These are phyloP conservation scores for Psophocarpus tetragonolobus DNA, from an alignment of 306 rosid species.

Conservation along the genomic window DNA sequence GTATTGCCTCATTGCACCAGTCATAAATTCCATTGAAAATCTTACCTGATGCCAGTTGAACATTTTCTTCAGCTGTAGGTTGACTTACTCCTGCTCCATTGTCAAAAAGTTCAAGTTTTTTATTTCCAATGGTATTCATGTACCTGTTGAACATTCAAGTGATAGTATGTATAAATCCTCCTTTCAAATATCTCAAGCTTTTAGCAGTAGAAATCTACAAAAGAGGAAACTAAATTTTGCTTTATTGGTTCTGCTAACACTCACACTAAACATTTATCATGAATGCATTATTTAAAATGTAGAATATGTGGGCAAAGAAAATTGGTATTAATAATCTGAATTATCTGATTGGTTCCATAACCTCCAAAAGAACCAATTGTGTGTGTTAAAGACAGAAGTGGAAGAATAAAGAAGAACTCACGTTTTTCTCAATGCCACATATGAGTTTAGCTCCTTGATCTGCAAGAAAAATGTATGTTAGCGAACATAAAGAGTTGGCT, in stretches of 20 bases:
- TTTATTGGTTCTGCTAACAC: conserved; percentile 21
- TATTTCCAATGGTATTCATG: conserved; percentile 87
- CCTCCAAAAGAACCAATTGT: neutral
- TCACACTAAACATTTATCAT: neutral
- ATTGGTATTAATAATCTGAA: neutral
- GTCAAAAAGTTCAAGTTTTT: conserved; percentile 92
- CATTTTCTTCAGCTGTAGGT: conserved; percentile 82
- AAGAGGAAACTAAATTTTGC: conserved; percentile 18
- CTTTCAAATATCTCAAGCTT: neutral
- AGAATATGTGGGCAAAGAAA: conserved; percentile 8
- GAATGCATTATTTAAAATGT: neutral
- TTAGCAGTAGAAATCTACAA: neutral
- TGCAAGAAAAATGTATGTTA: conserved; percentile 50
- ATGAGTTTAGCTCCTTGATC: conserved; percentile 98
- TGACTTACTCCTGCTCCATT: conserved; percentile 83
- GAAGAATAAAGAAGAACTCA: conserved; percentile 48
- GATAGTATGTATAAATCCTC: conserved; percentile 18
- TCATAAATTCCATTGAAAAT: conserved; percentile 21
- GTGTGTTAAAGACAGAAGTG: conserved; percentile 12
- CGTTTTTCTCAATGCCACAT: conserved; percentile 96
- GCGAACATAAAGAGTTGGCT: conserved; percentile 23
- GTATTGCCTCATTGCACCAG: neutral
- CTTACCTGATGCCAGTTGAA: conserved; percentile 88
- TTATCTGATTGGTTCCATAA: conserved; percentile 2
- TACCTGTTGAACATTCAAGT: conserved; percentile 62